Evolutionary conservation across 164 flowering plant species (phyloP).

Genomic region (Malania oleifera): DNA sequence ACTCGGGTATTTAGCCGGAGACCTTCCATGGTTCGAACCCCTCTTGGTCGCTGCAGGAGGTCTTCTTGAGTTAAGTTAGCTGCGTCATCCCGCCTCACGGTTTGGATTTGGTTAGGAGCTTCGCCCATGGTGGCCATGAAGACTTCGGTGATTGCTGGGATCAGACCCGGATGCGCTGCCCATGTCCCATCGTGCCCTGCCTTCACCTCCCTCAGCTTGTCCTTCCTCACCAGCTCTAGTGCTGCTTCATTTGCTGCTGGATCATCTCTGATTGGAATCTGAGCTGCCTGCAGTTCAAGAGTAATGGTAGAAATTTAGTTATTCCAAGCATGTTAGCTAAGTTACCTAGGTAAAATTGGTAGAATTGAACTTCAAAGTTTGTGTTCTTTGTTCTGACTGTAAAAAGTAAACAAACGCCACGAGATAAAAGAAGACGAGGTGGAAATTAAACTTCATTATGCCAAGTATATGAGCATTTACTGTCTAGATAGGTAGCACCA

Average conservation of each 20-base stretch:
- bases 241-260: constrained; percentile 83
- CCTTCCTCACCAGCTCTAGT: constrained; percentile 68
- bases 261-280: constrained; percentile 84
- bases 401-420: too few species aligned
- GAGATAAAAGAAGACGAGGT: too few species aligned
- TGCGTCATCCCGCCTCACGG: constrained; percentile 59
- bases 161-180: constrained; percentile 95
- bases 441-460: too few species aligned
- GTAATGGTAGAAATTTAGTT: too few species aligned
- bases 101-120: constrained; percentile 59
- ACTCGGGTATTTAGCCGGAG: constrained; percentile 82
- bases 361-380: too few species aligned
- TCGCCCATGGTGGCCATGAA: constrained; percentile 59
- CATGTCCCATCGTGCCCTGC: constrained; percentile 97
- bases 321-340: too few species aligned
- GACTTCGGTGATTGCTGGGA: constrained; percentile 65
- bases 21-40: constrained; percentile 75
- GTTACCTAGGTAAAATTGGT: too few species aligned
- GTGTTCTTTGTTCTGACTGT: too few species aligned
- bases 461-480: too few species aligned
- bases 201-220: constrained; percentile 75
- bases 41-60: constrained; percentile 62
- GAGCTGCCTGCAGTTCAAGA: constrained; percentile 71
- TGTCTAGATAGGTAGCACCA: too few species aligned
- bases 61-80: constrained; percentile 57